A percentile compares a stretch with the other conserved stretches of the same genome.
Evolutionary conservation across 495 filamentous ascomycete species (phyloP).

Genomic region (Aspergillus bertholletiae): DNA sequence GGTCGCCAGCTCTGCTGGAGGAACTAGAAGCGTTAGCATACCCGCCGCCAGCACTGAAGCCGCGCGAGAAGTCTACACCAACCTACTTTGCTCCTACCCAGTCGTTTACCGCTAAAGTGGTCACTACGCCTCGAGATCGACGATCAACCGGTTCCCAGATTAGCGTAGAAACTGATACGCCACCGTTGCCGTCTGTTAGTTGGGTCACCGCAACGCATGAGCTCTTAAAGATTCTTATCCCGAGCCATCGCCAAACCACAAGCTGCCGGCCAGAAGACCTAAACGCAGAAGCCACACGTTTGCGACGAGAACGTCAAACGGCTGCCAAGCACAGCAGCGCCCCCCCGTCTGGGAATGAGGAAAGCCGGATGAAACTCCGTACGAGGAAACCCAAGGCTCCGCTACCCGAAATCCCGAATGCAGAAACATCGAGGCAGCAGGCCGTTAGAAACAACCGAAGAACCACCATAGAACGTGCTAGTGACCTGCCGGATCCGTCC

Average conservation of each 20-base stretch:
- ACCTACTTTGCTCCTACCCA: slow-evolving; percentile 75
- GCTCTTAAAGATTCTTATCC: slow-evolving; percentile 78
- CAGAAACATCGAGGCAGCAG: slow-evolving; percentile 48
- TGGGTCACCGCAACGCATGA: slow-evolving; percentile 83
- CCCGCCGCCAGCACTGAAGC: slow-evolving; percentile 45
- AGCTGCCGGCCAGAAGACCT: slow-evolving; percentile 78
- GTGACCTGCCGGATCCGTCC: slow-evolving; percentile 34
- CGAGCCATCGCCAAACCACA: slow-evolving; percentile 61
- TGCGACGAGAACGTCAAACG: slow-evolving; percentile 60
- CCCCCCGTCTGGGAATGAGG: slow-evolving; percentile 36
- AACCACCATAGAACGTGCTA: slow-evolving; percentile 60
- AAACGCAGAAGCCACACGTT: slow-evolving; percentile 58
- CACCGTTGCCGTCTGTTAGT: slow-evolving; percentile 70
- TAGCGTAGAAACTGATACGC: slow-evolving; percentile 42
- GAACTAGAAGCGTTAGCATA: slow-evolving; percentile 57
- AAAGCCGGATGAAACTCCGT: slow-evolving; percentile 67
- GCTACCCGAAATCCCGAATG: slow-evolving; percentile 32
- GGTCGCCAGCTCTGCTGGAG: slow-evolving; percentile 64
- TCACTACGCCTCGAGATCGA: slow-evolving; percentile 55
- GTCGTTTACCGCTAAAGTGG: slow-evolving; percentile 72
- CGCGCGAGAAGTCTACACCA: slow-evolving; percentile 48
- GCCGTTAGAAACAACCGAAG: slow-evolving; percentile 52
- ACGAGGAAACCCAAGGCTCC: slow-evolving; percentile 61
- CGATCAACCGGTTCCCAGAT: slow-evolving; percentile 32
- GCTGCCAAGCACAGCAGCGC: slow-evolving; percentile 26